Evolutionary conservation across 495 filamentous ascomycete species (phyloP), one percentile per base, ranked within the genome.

Genomic region (Lasiosphaeris hirsuta): DNA sequence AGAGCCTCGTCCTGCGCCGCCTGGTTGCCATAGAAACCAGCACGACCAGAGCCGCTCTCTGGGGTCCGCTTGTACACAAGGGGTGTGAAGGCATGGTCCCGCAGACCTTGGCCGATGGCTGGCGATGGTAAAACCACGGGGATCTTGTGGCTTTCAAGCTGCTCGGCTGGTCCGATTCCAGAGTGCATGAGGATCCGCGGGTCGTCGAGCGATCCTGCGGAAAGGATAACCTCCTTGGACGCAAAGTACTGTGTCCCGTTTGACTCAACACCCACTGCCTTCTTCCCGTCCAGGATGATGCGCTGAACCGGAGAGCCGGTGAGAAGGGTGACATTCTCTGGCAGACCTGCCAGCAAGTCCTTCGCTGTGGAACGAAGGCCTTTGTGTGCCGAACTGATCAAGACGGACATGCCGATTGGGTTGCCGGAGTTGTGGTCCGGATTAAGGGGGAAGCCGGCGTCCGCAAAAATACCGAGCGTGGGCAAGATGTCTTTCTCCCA

Each of bases 181-280:
- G 82, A 85, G 54, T 85, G 81, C 78, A 86, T 82, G 0, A 88
- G 73, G 49, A 87, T 76, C 41, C 81, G 78, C 2, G 86, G 85
- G 10, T 70, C 72, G 64, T 87, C 78, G 18, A 86, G 70, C 1
- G 84, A 69, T 8, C 86, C 85, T 13, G 76, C 76, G 0, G 75
- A 77, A 8, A 89, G 66, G 45, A 89, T 78, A 18, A 87, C 75
- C 43, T 89, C 85, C 46, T 82, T 79, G 3, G 69, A 66, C 4
- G 83, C 83, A 10, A 71, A 38, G 47, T 75, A 74, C 66, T 52
- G 19, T 61, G 68, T 40, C 58, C 67, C 66, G 71, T 76, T 61
- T 7, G 60, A 59, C 44, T 69, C 67, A 7, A 86, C 81, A 6
- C 82, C 84, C 18, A 80, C 63, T 0, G 77, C 79, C 56, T 62